phyloP scores from a whole-genome alignment of 306 rosid genomes.

The Acacia crassicarpa region DNA sequence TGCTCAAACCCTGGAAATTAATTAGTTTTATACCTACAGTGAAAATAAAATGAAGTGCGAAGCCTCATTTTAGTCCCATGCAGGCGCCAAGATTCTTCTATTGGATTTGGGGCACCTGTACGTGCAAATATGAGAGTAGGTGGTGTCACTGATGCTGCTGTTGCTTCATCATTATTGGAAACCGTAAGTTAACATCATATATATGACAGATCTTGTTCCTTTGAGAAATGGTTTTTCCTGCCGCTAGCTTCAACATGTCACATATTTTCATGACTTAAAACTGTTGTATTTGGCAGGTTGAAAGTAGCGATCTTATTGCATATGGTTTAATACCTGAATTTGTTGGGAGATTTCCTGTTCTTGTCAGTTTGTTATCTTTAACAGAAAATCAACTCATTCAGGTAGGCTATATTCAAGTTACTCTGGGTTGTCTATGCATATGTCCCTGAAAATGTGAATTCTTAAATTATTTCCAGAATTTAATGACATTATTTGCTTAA shows the following conservation, averaged over 20 bases:
- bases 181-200: slow-evolving; percentile 51
- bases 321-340: slow-evolving; percentile 96
- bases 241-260: slow-evolving; percentile 21
- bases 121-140: slow-evolving; percentile 92
- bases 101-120: slow-evolving; percentile 96
- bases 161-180: slow-evolving; percentile 84
- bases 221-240: slow-evolving; percentile 7
- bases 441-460: neutral
- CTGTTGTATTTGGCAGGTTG: slow-evolving; percentile 62
- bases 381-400: slow-evolving; percentile 88
- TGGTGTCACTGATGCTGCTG: slow-evolving; percentile 75
- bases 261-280: slow-evolving; percentile 21
- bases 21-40: neutral
- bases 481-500: slow-evolving; percentile 6
- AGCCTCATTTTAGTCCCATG: slow-evolving; percentile 18
- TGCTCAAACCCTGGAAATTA: slow-evolving; percentile 34
- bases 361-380: slow-evolving; percentile 88
- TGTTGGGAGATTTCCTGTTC: slow-evolving; percentile 94
- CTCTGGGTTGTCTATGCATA: neutral
- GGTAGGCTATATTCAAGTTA: slow-evolving; percentile 42
- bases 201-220: slow-evolving; percentile 21
- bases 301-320: slow-evolving; percentile 92
- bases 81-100: slow-evolving; percentile 94
- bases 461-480: neutral
- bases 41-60: slow-evolving; percentile 2